Evolutionary conservation across 2,329 filamentous ascomycete genomes (phyloP), one percentile per base, ranked within the genome.

Genomic region (Tolypocladium amazonense): DNA sequence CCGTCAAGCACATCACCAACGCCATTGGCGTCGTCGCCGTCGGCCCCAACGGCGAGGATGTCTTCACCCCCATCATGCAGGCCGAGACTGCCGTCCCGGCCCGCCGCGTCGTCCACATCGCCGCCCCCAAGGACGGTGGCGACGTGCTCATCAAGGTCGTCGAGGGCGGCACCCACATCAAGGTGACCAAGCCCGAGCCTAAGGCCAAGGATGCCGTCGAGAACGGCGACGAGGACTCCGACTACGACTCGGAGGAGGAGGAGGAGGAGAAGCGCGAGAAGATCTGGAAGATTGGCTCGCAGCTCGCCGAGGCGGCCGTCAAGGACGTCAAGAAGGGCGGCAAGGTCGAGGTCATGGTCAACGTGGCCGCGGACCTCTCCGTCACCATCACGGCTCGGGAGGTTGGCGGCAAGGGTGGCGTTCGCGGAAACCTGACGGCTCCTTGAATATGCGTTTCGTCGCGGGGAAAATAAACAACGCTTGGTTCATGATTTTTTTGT

Each of bases 261-360:
- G 88, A 88, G 59, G 90, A 96, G 75, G 92, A 97, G 78, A 82
- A 87, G 69, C 83, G 92, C 64, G 89, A 96, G 77, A 92, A 94
- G 82, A 80, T 94, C 61, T 97, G 92, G 91, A 96, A 96, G 82
- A 83, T 91, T 56, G 89, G 90, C 67, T 85, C 81, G 64, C 80
- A 87, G 37, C 84, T 99, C 62, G 92, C 92, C 62, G 94, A 99
- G 79, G 88, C 90, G 14, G 89, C 88, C 38, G 77, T 99, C 72
- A 88, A 84, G 74, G 90, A 82, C 61, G 84, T 95, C 67, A 93
- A 93, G 85, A 92, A 93, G 78, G 88, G 86, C 61, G 84, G 85
- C 69, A 96, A 96, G 81, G 86, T 99, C 65, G 94, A 99, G 81
- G 87, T 97, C 59, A 95, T 91, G 72, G 84, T 97, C 69, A 96